Conservation (phyloP, 306 rosid species). For the Vachellia collinsii region DNA sequence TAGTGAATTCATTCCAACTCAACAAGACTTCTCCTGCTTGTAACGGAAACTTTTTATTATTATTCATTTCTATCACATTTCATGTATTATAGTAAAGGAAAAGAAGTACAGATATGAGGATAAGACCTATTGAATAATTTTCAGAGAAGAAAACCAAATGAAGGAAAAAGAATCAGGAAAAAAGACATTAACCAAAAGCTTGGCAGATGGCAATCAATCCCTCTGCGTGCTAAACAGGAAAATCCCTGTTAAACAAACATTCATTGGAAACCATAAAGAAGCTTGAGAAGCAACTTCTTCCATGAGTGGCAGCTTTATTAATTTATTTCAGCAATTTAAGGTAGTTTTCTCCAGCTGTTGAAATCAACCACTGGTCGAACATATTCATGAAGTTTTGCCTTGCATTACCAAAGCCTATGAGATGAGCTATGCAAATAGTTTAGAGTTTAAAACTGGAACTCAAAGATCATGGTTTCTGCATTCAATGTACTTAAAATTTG, state of each 20-base stretch:
- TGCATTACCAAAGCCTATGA: neutral
- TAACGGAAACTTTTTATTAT: no score
- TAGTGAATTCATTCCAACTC: no score
- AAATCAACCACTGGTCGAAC: neutral
- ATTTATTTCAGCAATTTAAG: no score
- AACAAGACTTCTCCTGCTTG: no score
- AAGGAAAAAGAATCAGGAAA: neutral
- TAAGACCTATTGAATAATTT: neutral
- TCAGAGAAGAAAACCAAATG: neutral
- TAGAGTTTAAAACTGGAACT: neutral
- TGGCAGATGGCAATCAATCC: neutral
- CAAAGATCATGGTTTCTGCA: neutral
- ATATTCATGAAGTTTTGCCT: neutral
- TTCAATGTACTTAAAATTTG: neutral
- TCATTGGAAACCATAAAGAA: neutral
- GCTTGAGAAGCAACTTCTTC: neutral
- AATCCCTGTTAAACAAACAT: neutral
- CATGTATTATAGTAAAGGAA: neutral
- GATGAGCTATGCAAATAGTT: neutral
- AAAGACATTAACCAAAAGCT: neutral
- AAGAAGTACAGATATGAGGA: neutral
- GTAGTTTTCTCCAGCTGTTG: neutral
- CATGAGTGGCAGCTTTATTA: neutral
- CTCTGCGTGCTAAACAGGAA: neutral
- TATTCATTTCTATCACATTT: no score